These are phyloP conservation scores for Starmerella gropengiesseri DNA, from an alignment of 805 yeast genomes.

Conservation along the genomic window DNA sequence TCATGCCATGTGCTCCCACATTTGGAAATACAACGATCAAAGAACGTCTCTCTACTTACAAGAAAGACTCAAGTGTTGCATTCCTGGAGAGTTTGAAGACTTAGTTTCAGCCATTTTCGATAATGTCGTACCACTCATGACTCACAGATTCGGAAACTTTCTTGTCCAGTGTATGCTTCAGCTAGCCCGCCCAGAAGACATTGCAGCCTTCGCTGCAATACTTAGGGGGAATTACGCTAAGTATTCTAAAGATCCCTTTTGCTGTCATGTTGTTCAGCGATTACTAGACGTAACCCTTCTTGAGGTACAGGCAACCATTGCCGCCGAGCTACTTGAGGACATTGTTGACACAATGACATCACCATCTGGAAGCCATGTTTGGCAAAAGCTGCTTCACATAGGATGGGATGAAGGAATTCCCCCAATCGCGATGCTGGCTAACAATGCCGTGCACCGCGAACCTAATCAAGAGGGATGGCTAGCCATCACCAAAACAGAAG, in stretches of 20 bases:
- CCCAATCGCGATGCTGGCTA: conserved; percentile 17
- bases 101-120: conserved; percentile 28
- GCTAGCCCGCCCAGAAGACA: conserved; percentile 24
- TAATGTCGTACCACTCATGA: conserved; percentile 29
- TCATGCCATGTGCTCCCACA: conserved; percentile 6
- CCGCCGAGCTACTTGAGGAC: conserved; percentile 31
- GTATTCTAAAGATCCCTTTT: conserved; percentile 32
- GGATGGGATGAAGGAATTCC: conserved; percentile 25
- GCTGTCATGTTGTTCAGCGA: conserved; percentile 36
- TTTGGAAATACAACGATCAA: conserved; percentile 29
- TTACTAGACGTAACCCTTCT: conserved; percentile 31
- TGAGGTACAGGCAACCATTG: conserved; percentile 25
- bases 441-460: conserved; percentile 17
- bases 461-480: conserved; percentile 16
- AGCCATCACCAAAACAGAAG: conserved; percentile 12
- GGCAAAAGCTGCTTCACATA: conserved; percentile 36
- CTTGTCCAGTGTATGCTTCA: conserved; percentile 34
- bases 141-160: conserved; percentile 35
- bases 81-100: conserved; percentile 26
- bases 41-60: conserved; percentile 35
- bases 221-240: conserved; percentile 28
- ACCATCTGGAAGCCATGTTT: conserved; percentile 35
- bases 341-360: conserved; percentile 30
- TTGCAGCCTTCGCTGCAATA: conserved; percentile 24
- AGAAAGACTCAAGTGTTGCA: conserved; percentile 31